A percentile compares a stretch with the other conserved stretches of the same genome.
phyloP scores from a whole-genome alignment of 1,139 yeast genomes.

The Candida sp. region DNA sequence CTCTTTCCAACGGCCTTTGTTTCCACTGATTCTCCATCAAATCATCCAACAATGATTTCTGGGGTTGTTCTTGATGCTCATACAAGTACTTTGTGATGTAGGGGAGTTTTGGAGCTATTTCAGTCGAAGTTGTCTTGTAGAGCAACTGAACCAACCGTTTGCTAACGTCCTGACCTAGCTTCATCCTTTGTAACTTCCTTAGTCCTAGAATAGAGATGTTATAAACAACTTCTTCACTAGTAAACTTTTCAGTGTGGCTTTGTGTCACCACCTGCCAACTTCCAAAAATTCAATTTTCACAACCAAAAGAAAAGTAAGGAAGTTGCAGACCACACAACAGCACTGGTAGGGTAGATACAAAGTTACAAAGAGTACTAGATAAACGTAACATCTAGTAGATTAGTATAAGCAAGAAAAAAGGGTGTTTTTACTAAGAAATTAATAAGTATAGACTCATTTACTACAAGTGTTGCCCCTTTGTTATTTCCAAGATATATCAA shows the following conservation, averaged over 20 bases:
- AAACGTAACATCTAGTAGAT: too few relatives aligned
- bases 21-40: constrained; percentile 30
- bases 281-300: background rate
- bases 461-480: too few relatives aligned
- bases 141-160: constrained; percentile 29
- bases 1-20: constrained; percentile 23
- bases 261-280: background rate
- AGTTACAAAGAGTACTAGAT: too few relatives aligned
- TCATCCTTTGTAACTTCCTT: background rate
- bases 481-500: too few relatives aligned
- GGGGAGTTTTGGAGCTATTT: constrained; percentile 24
- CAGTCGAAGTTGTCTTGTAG: constrained; percentile 27
- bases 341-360: too few relatives aligned
- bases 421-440: too few relatives aligned
- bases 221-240: too few relatives aligned
- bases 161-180: constrained; percentile 18
- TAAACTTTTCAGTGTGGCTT: background rate
- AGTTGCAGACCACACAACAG: too few relatives aligned
- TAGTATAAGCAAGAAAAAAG: too few relatives aligned
- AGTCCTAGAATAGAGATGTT: background rate
- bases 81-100: constrained; percentile 23
- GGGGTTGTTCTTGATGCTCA: constrained; percentile 7
- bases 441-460: too few relatives aligned
- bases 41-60: constrained; percentile 24
- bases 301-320: background rate